Evolutionary conservation across 768 basidiomycete species (phyloP).

Genomic region (Russula emetica): DNA sequence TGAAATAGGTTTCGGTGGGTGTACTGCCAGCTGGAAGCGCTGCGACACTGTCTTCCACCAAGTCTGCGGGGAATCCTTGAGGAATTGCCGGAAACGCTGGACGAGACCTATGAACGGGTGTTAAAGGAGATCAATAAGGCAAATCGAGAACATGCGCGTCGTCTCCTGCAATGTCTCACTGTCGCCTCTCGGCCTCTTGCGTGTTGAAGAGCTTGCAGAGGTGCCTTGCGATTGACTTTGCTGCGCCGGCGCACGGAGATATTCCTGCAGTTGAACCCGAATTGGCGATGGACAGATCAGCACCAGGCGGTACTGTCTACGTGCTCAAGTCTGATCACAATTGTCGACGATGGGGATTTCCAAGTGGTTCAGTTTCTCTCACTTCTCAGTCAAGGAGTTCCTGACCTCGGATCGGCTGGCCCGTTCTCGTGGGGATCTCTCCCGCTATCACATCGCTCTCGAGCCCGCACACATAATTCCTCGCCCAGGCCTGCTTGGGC

Average conservation of each 20-base stretch:
- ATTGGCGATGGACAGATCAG: conserved; percentile 5
- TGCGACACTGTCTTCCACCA: neutral
- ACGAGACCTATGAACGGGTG: conserved; percentile 3
- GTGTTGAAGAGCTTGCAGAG: conserved; percentile 12
- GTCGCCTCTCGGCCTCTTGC: neutral
- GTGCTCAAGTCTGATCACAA: conserved; percentile 2
- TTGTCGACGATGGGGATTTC: neutral
- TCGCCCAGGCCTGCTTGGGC: conserved; percentile 5
- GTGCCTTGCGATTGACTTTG: conserved; percentile 17
- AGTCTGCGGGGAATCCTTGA: conserved; percentile 6
- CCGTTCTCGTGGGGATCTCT: neutral
- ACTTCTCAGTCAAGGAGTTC: conserved; percentile 17
- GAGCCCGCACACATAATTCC: conserved; percentile 4
- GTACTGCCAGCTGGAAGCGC: neutral
- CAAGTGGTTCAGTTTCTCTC: conserved; percentile 17
- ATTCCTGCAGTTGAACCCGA: neutral
- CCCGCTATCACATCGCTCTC: neutral
- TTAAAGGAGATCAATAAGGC: neutral
- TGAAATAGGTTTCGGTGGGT: neutral
- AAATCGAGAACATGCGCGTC: conserved; percentile 2
- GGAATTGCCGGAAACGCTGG: neutral
- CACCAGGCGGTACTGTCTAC: conserved; percentile 2
- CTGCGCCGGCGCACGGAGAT: neutral
- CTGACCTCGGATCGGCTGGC: conserved; percentile 4
- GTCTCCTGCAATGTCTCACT: conserved; percentile 16